Evolutionary conservation across 1,284 basidiomycete species (phyloP), one percentile per base, ranked within the genome.

Genomic region (Ganoderma lucidum): DNA sequence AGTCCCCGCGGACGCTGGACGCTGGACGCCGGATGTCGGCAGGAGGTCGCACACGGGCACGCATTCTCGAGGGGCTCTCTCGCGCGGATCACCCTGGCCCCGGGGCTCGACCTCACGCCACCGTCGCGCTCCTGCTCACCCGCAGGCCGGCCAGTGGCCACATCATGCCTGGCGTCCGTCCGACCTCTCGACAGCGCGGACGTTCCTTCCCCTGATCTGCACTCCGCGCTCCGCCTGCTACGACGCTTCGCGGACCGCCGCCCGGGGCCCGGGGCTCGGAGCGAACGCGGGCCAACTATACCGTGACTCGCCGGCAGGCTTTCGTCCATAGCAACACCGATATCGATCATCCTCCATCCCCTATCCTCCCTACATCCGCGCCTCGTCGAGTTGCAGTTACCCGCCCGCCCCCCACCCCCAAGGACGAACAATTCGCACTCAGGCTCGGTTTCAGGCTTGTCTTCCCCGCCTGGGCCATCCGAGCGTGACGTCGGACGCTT

Each of bases 141-240:
- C 53, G 4, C 10, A 30, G 28, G 30, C 14, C 19, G 14, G 53
- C 30, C 2, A 15, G 10, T 55, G 14, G 53, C 30, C 8, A 14
- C 30, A 32, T 55, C 53, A 23, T 14, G 6, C 30, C 12, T 10
- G 53, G 53, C 53, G 30, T 15, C 23, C 23, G 23, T 23, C 53
- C 53, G 3, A 10, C 28, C 2, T 19, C 9, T 55, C 30, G 28
- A 32, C 53, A 55, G 3, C 53, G 30, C 53, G 53, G 53, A 55
- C 53, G 30, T 55, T 55, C 53, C 30, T 55, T 23, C 32, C 53
- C 28, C 14, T 32, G 53, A 55, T 55, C 53, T 55, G 53, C 53
- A 55, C 53, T 55, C 53, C 53, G 53, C 28, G 53, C 53, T 55
- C 53, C 53, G 53, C 23, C 23, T 23, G 23, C 53, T 55, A 30